A percentile compares a stretch with the other conserved stretches of the same genome.
Evolutionary conservation across 306 rosid genomes (phyloP).

Genomic region (Sechiopsis laciniata): DNA sequence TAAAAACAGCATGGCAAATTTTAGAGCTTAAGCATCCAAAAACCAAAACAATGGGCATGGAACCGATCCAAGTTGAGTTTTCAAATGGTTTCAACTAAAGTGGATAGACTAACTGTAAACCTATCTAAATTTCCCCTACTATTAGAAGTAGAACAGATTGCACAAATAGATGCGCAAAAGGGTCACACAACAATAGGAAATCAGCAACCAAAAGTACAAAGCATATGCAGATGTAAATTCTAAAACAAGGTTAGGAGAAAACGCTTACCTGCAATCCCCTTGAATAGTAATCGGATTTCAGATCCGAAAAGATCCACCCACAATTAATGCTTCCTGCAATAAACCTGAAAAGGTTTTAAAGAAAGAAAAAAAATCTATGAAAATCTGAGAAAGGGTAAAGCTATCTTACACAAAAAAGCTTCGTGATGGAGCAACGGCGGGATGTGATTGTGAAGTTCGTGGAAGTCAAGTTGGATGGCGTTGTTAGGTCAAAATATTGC

Average conservation of each 20-base stretch:
- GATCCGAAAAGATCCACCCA: slow-evolving; percentile 3
- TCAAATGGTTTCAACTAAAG: neutral
- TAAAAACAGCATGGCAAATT: too few species aligned
- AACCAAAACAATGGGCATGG: neutral
- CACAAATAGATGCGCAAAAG: neutral
- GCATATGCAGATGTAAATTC: neutral
- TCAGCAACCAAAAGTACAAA: neutral
- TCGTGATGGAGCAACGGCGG: neutral
- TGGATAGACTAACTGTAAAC: neutral
- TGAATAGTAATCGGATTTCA: neutral
- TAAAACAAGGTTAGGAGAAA: neutral
- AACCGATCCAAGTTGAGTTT: neutral
- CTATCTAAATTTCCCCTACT: neutral
- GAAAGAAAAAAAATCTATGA: neutral
- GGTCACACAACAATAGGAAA: neutral
- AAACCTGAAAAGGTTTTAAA: neutral
- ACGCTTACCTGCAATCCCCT: neutral
- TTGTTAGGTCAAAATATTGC: neutral
- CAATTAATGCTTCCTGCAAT: neutral
- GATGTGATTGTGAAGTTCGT: neutral
- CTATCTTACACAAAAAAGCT: neutral
- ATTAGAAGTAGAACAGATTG: neutral
- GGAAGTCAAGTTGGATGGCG: neutral
- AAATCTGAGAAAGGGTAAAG: neutral
- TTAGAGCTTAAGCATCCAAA: neutral